Conservation (phyloP, 2,329 filamentous ascomycete genomes). For the Clarireedia paspali region DNA sequence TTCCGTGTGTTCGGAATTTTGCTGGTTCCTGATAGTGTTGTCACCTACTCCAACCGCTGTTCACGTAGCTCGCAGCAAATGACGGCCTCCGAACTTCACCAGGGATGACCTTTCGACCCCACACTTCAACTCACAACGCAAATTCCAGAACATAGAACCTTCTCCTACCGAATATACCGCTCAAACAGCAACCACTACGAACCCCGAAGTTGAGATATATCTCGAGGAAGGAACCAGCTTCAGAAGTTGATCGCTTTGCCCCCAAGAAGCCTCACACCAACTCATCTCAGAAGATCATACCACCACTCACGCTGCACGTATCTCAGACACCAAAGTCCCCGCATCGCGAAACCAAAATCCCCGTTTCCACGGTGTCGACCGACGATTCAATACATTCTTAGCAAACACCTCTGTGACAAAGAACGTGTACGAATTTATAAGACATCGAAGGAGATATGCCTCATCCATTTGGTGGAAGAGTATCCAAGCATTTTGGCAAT, state of each 20-base stretch:
- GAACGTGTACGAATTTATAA: not conserved
- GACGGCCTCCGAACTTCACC: not conserved
- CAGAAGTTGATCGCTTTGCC: too few species aligned
- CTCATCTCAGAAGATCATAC: not conserved
- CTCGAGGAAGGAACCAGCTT: too few species aligned
- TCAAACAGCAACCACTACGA: too few species aligned
- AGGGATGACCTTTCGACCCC: not conserved
- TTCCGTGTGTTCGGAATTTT: too few species aligned
- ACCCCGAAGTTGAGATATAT: too few species aligned
- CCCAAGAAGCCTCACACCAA: not conserved
- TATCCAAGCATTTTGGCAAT: constrained; percentile 43
- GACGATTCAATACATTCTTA: too few species aligned
- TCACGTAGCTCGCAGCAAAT: not conserved
- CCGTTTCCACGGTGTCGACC: not conserved
- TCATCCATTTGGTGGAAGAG: constrained; percentile 45
- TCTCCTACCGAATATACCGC: too few species aligned
- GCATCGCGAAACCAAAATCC: constrained; percentile 1
- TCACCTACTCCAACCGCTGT: too few species aligned
- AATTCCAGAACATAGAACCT: not conserved
- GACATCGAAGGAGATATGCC: not conserved
- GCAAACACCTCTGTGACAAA: too few species aligned
- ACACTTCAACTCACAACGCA: not conserved
- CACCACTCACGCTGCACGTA: not conserved
- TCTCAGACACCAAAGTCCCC: not conserved
- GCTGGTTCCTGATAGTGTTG: too few species aligned